A percentile compares a stretch with the other conserved stretches of the same genome.
Conservation (phyloP, 2,329 filamentous ascomycete genomes). For the Aspergillus texensis region DNA sequence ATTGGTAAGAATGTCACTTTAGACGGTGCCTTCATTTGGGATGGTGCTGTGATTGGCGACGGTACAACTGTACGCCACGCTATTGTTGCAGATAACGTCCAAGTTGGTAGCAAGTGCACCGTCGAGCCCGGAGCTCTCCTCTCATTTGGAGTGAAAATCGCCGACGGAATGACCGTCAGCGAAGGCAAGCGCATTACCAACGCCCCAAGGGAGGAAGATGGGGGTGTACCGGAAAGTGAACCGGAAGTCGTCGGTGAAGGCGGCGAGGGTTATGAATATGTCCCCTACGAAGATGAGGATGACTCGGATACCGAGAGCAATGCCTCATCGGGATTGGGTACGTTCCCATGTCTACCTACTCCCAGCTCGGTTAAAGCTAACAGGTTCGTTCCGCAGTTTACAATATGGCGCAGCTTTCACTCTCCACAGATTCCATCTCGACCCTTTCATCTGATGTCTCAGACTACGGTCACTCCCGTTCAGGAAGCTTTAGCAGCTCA, state of each 20-base stretch:
- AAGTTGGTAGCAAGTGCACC: conserved; percentile 70
- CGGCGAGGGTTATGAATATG: conserved; percentile 66
- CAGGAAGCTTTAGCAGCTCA: conserved; percentile 73
- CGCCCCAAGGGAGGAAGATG: conserved; percentile 49
- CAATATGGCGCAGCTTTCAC: conserved; percentile 51
- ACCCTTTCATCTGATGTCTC: conserved; percentile 62
- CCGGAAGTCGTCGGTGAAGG: conserved; percentile 58
- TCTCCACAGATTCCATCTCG: conserved; percentile 61
- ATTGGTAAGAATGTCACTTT: conserved; percentile 85
- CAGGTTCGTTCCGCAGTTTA: conserved; percentile 44
- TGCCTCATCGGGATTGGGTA: conserved; percentile 46
- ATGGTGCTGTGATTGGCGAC: conserved; percentile 76
- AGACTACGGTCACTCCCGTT: conserved; percentile 57
- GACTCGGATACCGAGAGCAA: conserved; percentile 68
- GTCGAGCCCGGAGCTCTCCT: conserved; percentile 75
- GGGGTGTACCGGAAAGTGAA: conserved; percentile 49
- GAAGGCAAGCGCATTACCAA: conserved; percentile 48
- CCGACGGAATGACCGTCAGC: conserved; percentile 57
- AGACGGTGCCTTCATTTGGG: conserved; percentile 83
- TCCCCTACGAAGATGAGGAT: conserved; percentile 67
- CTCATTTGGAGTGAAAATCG: conserved; percentile 75
- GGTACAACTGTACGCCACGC: conserved; percentile 70
- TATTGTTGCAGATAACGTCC: conserved; percentile 73
- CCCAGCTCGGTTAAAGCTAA: conserved; percentile 13
- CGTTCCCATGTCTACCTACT: conserved; percentile 9